These are phyloP conservation scores for Tetrahymena elliotti DNA, from an alignment of 73 alveolate genomes.

Conservation along the genomic window DNA sequence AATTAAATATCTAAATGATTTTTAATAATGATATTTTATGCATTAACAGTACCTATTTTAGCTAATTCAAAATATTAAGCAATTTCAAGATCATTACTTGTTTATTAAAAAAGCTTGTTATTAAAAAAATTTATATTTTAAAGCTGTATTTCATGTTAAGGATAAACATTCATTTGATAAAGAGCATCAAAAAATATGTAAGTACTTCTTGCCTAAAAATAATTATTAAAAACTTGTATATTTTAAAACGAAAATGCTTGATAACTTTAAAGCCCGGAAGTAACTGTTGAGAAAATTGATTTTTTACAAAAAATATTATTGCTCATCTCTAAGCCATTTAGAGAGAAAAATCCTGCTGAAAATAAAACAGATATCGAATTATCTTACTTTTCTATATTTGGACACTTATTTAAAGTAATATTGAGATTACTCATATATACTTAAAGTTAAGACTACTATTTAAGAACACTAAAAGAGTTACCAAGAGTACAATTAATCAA, in stretches of 20 bases:
- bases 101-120: background rate
- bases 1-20: background rate
- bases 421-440: background rate
- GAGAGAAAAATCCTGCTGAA: background rate
- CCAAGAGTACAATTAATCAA: background rate
- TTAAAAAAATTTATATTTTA: background rate
- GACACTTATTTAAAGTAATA: background rate
- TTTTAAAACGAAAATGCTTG: background rate
- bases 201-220: background rate
- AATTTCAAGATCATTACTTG: background rate
- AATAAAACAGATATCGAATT: background rate
- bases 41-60: background rate
- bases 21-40: background rate
- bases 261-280: background rate
- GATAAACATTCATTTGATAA: background rate
- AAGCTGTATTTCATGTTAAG: background rate
- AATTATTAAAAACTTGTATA: background rate
- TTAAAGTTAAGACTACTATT: background rate
- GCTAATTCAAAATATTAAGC: background rate
- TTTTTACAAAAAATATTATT: background rate
- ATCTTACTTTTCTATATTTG: background rate
- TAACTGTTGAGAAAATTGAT: background rate
- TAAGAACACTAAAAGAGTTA: background rate
- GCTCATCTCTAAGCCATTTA: background rate
- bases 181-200: background rate